These are phyloP conservation scores for Saccharomyces mikatae DNA, from an alignment of 805 yeast species.

Conservation along the genomic window DNA sequence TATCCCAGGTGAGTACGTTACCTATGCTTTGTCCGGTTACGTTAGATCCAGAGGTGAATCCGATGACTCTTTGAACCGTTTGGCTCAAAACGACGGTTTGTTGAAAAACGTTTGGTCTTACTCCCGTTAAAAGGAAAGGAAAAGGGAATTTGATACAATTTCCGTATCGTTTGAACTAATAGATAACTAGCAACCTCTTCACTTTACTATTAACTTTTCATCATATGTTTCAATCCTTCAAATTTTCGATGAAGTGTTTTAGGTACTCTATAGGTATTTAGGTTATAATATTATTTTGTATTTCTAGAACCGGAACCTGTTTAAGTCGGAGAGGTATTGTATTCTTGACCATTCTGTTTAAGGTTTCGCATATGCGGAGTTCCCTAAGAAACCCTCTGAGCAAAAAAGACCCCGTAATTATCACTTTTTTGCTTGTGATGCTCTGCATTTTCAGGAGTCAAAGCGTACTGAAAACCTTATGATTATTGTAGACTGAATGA, in stretches of 20 bases:
- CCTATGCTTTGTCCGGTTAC: constrained; percentile 96
- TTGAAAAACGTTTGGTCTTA: constrained; percentile 92
- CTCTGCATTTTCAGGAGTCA: background rate
- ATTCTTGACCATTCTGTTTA: background rate
- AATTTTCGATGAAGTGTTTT: background rate
- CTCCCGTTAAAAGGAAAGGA: constrained; percentile 59
- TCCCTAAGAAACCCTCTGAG: background rate
- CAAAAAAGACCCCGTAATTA: background rate
- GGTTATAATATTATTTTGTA: background rate
- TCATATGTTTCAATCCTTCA: background rate
- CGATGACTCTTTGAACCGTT: constrained; percentile 98
- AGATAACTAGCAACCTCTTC: background rate
- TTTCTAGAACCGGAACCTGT: background rate
- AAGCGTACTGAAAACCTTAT: background rate
- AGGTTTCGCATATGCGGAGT: background rate
- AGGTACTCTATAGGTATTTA: background rate
- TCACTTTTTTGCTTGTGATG: background rate
- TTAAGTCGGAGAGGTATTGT: background rate
- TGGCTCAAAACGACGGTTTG: constrained; percentile 97
- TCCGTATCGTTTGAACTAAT: background rate
- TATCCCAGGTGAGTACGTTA: constrained; percentile 79
- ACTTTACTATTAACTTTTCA: background rate
- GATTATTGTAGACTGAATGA: background rate
- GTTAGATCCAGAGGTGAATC: constrained; percentile 99
- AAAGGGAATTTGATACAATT: background rate